Conservation (phyloP, 768 basidiomycete species). For the Rhodocollybia butyracea region DNA sequence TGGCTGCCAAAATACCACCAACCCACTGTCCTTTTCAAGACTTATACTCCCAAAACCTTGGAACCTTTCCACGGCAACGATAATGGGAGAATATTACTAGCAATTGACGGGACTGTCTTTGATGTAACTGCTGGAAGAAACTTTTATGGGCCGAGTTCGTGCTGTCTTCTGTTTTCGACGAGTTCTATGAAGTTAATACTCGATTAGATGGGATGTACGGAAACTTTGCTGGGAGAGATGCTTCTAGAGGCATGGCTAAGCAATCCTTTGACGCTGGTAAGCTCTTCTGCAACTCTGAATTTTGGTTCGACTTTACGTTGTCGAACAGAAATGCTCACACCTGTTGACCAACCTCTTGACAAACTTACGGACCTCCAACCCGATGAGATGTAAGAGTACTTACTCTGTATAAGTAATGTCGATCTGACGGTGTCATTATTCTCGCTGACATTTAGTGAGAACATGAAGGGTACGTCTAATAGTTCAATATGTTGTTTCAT, state of each 20-base stretch:
- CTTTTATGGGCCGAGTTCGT: conserved; percentile 94
- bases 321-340: conserved; percentile 83
- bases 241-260: conserved; percentile 95
- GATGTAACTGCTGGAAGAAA: conserved; percentile 87
- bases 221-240: conserved; percentile 96
- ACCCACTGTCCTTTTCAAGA: conserved; percentile 71
- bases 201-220: conserved; percentile 88
- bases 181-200: conserved; percentile 2
- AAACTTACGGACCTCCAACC: conserved; percentile 72
- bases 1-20: conserved; percentile 89
- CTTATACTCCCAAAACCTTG: conserved; percentile 78
- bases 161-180: neutral
- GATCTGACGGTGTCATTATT: conserved; percentile 3
- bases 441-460: conserved; percentile 65
- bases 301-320: neutral
- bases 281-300: conserved; percentile 20
- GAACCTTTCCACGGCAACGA: conserved; percentile 62
- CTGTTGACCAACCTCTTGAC: conserved; percentile 83
- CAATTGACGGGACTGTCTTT: conserved; percentile 86
- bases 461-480: conserved; percentile 75
- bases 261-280: conserved; percentile 91
- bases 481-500: neutral
- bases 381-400: conserved; percentile 78
- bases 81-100: conserved; percentile 74
- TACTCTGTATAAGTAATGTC: neutral